A percentile compares a stretch with the other conserved stretches of the same genome.
Evolutionary conservation across 2,329 filamentous ascomycete genomes (phyloP).

Genomic region (Magnaporthales sp.): DNA sequence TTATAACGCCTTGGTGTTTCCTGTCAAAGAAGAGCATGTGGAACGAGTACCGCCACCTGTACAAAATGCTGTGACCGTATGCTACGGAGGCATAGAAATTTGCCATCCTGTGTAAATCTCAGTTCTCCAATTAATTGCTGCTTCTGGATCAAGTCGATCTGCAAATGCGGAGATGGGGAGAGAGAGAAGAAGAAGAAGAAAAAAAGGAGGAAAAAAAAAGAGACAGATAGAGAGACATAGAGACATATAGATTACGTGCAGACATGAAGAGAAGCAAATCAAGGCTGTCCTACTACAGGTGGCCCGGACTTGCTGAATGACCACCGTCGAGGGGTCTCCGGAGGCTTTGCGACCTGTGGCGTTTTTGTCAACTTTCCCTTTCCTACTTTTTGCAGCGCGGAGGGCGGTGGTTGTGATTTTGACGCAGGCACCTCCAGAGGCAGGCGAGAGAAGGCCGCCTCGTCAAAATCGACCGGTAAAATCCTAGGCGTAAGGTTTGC

Average conservation of each 20-base stretch:
- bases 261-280: neutral
- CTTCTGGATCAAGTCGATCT: too few relatives aligned
- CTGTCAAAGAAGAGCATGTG: neutral
- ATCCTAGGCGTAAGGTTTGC: neutral
- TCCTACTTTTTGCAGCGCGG: conserved; percentile 9
- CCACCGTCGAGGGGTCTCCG: conserved; percentile 22
- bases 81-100: neutral
- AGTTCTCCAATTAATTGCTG: neutral
- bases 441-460: neutral
- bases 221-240: too few relatives aligned
- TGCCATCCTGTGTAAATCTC: neutral
- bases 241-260: neutral
- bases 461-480: conserved; percentile 1
- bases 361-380: conserved; percentile 17
- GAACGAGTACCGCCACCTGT: neutral
- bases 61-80: neutral
- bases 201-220: too few relatives aligned
- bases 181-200: too few relatives aligned
- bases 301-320: conserved; percentile 13
- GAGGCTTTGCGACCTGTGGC: conserved; percentile 14
- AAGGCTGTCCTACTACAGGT: neutral
- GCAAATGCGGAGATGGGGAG: too few relatives aligned
- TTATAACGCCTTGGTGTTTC: neutral
- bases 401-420: neutral
- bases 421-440: neutral